Percentiles rank a stretch among this genome's conserved stretches.
Evolutionary conservation across 2,329 filamentous ascomycete genomes (phyloP).

Genomic region (Colletotrichum spinosum): DNA sequence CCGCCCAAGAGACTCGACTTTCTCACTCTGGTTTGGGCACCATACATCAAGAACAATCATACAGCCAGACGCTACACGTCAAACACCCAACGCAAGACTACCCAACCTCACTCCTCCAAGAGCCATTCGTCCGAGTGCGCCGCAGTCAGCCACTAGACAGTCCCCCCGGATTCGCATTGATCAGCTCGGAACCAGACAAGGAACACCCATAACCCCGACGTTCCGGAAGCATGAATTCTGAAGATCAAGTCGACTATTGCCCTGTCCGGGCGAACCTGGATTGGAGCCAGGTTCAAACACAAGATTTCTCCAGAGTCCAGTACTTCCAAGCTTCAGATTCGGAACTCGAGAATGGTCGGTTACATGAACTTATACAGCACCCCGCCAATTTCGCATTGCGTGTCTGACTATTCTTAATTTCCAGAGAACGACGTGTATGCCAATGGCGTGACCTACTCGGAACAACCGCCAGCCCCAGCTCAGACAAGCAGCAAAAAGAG

Average conservation of each 20-base stretch:
- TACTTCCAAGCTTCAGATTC: conserved; percentile 54
- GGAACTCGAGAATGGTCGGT: conserved; percentile 43
- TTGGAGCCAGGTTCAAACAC: conserved; percentile 52
- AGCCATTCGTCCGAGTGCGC: conserved; percentile 6
- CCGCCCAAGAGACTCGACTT: conserved; percentile 34
- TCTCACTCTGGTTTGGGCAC: conserved; percentile 33
- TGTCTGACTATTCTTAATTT: conserved; percentile 6
- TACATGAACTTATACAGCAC: conserved; percentile 1
- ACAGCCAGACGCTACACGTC: conserved; percentile 6
- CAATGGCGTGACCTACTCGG: conserved; percentile 28
- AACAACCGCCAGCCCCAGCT: conserved; percentile 22
- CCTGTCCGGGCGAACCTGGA: conserved; percentile 53
- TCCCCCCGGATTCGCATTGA: conserved; percentile 29
- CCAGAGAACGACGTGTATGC: conserved; percentile 31
- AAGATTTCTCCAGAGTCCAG: conserved; percentile 57
- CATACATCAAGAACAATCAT: conserved; percentile 7
- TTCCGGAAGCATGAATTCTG: conserved; percentile 55
- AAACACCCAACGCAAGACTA: conserved; percentile 9
- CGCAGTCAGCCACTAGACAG: conserved; percentile 16
- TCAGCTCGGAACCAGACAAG: conserved; percentile 28
- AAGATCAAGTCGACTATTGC: conserved; percentile 51
- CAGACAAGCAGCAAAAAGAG: conserved; percentile 31
- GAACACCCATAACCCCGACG: conserved; percentile 26
- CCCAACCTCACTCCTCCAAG: conserved; percentile 1
- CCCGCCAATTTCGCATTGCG: background rate